These are phyloP conservation scores for Solanum paucissectum DNA, from an alignment of 257 asterid species.

Conservation along the genomic window DNA sequence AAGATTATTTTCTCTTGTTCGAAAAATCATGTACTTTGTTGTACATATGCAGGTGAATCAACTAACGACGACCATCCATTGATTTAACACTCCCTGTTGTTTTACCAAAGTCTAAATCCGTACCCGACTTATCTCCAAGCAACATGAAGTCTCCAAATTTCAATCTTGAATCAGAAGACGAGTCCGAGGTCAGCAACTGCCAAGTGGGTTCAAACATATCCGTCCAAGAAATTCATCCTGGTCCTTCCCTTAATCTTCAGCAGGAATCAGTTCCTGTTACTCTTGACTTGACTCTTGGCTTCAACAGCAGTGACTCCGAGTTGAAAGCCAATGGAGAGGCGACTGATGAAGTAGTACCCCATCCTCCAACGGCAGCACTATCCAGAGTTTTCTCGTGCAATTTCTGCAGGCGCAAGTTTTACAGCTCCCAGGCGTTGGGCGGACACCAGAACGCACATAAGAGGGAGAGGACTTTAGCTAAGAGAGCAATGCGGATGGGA, in stretches of 20 bases:
- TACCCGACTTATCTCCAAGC: not conserved
- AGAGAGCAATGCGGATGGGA: slow-evolving; percentile 83
- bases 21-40: not conserved
- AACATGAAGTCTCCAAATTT: slow-evolving; percentile 40
- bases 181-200: slow-evolving; percentile 66
- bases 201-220: slow-evolving; percentile 52
- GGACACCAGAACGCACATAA: slow-evolving; percentile 98
- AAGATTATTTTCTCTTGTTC: not conserved
- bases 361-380: slow-evolving; percentile 20
- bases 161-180: slow-evolving; percentile 66
- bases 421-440: slow-evolving; percentile 92
- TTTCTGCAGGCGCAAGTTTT: slow-evolving; percentile 81
- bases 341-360: slow-evolving; percentile 12
- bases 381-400: slow-evolving; percentile 81
- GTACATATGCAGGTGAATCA: slow-evolving; percentile 1
- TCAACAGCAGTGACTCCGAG: slow-evolving; percentile 18
- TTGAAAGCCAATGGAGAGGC: slow-evolving; percentile 9
- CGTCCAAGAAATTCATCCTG: slow-evolving; percentile 33
- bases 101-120: not conserved
- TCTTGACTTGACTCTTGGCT: slow-evolving; percentile 69
- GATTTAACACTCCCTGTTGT: not conserved
- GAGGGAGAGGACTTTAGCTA: slow-evolving; percentile 80
- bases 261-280: slow-evolving; percentile 22
- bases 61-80: not conserved
- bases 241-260: slow-evolving; percentile 14